Evolutionary conservation across 306 rosid genomes (phyloP).

Genomic region (Dryas alaskensis): DNA sequence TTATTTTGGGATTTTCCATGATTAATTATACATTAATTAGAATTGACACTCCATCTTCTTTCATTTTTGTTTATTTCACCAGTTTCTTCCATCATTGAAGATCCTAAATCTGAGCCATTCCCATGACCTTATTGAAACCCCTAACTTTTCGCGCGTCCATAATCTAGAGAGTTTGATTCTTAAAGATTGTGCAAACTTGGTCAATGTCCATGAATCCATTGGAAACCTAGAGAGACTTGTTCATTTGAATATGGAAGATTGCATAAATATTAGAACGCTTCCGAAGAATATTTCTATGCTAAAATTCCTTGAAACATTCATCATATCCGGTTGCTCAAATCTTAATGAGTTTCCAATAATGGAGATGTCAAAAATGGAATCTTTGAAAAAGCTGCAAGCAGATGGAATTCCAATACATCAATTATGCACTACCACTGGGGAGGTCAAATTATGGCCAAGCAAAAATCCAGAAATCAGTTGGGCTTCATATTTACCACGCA

Average conservation of each 20-base stretch:
- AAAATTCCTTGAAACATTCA: neutral
- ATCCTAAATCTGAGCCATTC: constrained; percentile 19
- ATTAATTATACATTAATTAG: neutral
- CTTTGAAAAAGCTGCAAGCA: neutral
- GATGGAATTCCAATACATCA: neutral
- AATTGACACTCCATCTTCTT: neutral
- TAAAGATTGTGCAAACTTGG: neutral
- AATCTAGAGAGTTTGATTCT: constrained; percentile 4
- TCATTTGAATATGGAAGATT: constrained; percentile 6
- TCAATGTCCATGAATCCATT: constrained; percentile 15
- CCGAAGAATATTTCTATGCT: neutral
- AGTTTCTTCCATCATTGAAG: neutral
- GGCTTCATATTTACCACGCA: neutral
- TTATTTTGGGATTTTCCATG: neutral
- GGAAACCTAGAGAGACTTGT: neutral
- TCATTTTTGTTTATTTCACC: neutral
- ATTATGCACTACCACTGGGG: neutral
- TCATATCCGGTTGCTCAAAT: neutral
- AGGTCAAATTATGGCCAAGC: neutral
- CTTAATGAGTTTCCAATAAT: neutral
- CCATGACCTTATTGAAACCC: neutral
- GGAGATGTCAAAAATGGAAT: neutral
- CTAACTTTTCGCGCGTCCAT: neutral
- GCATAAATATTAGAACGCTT: neutral
- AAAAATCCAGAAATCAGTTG: neutral